Base-by-base conservation (phyloP, 1,284 basidiomycete genomes). In the Testicularia cyperi region DNA sequence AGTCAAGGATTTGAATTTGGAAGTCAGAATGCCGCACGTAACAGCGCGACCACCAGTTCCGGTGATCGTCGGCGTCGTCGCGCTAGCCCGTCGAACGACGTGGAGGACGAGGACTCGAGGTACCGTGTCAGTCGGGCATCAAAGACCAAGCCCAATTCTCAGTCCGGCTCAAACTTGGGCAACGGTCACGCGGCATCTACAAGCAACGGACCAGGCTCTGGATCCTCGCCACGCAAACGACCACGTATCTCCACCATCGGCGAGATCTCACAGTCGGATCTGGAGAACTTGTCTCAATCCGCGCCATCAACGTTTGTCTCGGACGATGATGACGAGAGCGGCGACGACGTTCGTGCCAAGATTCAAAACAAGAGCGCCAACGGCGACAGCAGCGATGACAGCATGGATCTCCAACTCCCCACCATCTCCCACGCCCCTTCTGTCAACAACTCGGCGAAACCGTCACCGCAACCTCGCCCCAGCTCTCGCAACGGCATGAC, bases 271-370 rank as follows among this genome's bases (percentile, higher is more conserved):
- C 52, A 52, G 23, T 43, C 44, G 14, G 58, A 62, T 26, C 24
- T 61, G 33, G 58, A 62, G 29, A 52, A 56, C 5, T 23, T 62
- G 44, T 62, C 58, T 6, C 58, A 55, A 10, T 55, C 58, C 8
- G 58, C 52, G 30, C 52, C 58, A 5, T 55, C 52, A 15, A 55
- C 52, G 3, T 62, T 62, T 25, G 52, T 62, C 22, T 61, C 57
- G 12, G 56, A 53, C 22, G 57, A 61, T 19, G 43, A 61, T 18
- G 42, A 36, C 7, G 31, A 35, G 13, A 40, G 36, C 9, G 43
- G 26, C 20, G 56, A 60, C 3, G 45, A 42, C 31, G n/a, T n/a
- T n/a, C n/a, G n/a, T n/a, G n/a, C n/a, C n/a, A n/a, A n/a, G n/a
- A n/a, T n/a, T n/a, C n/a, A n/a, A n/a, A n/a, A n/a, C n/a, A n/a